Evolutionary conservation across 495 filamentous ascomycete genomes (phyloP).

Genomic region (Chaetomium tenue): DNA sequence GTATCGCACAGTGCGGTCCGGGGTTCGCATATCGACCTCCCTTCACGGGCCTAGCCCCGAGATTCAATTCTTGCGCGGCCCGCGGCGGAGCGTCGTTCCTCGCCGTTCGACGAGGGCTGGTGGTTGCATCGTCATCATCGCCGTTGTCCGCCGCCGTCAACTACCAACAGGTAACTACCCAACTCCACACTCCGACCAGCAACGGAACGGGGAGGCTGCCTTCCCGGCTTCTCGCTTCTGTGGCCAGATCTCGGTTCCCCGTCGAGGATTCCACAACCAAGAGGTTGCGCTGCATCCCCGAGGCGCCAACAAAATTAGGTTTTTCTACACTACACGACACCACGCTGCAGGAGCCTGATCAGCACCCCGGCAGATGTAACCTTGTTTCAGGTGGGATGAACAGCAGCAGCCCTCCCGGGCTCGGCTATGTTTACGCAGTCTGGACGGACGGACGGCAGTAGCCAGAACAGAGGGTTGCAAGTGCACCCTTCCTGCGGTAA

Average conservation of each 20-base stretch:
- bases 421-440: neutral
- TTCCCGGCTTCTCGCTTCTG: neutral
- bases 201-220: too few species aligned
- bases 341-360: conserved; percentile 3
- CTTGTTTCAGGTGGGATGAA: neutral
- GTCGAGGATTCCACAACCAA: neutral
- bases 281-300: neutral
- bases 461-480: neutral
- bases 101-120: neutral
- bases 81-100: neutral
- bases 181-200: too few species aligned
- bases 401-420: neutral
- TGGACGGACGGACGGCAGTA: neutral
- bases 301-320: conserved; percentile 9
- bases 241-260: neutral
- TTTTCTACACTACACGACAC: conserved; percentile 9
- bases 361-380: conserved; percentile 17
- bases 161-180: neutral
- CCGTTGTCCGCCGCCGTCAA: neutral
- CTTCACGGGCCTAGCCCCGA: neutral
- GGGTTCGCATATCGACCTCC: neutral
- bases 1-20: neutral
- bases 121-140: neutral
- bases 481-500: neutral
- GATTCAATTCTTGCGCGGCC: neutral